Evolutionary conservation across 805 yeast species (phyloP), one percentile per base, ranked within the genome.

Genomic region (Saccharomyces kudriavzevii): DNA sequence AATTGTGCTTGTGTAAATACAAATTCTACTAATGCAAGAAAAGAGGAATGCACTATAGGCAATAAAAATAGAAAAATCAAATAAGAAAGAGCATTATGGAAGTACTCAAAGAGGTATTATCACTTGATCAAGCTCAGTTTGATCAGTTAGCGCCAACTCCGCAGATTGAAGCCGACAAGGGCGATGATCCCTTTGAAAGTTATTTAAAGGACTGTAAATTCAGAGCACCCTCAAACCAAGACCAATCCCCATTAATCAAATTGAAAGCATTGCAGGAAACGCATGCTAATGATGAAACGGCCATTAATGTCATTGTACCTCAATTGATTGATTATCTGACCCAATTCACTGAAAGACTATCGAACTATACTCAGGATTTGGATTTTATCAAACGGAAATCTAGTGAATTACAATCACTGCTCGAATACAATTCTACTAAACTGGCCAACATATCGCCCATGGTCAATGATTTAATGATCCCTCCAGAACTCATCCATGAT

Each of bases 381-480:
- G 84, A 80, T 61, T 74, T 74, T 47, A 74, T 86, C 35, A 85
- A 83, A 59, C 65, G 72, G 5, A 75, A 81, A 54, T 81, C 87
- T 1, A 64, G 76, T 17, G 68, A 72, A 17, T 66, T 86, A 45
- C 76, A 79, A 43, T 60, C 68, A 22, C 73, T 81, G 45, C 72
- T 84, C 13, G 72, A 72, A 11, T 69, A 71, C 43, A 80, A 85
- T 49, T 74, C 77, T 17, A 60, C 69, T 30, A 75, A 79, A 20
- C 80, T 83, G 53, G 66, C 68, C 8, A 74, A 74, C 50, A 77
- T 90, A 53, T 81, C 86, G 20, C 96, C 96, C 0, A 71, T 88
- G n/a, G 83, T 90, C 0, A 77, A 85, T 40, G 91, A 87, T 58
- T 72, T 87, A 35, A 73, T 87, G 55, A 80, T 91, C 6, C 87